Conservation (phyloP, 78 protist species). For the Trichosphaerium sp. region DNA sequence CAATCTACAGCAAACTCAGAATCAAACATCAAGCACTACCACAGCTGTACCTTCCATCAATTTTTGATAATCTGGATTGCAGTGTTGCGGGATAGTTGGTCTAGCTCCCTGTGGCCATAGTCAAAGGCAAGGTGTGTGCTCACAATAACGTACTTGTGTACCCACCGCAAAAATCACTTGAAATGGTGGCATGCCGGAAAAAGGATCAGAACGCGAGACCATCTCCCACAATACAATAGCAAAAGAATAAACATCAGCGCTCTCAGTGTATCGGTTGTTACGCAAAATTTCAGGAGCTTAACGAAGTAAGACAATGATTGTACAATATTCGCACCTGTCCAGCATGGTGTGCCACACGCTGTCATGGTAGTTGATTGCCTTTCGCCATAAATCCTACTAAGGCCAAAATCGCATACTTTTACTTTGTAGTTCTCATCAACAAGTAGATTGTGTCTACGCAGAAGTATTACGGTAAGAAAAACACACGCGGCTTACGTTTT, state of each 20-base stretch:
- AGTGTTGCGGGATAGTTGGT: conserved; percentile 29
- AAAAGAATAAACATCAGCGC: conserved; percentile 29
- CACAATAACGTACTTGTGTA: too few relatives aligned
- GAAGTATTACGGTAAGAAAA: conserved; percentile 35
- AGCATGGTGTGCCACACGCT: conserved; percentile 60
- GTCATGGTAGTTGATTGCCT: conserved; percentile 28
- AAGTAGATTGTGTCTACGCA: conserved; percentile 45
- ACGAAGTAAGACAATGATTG: too few relatives aligned
- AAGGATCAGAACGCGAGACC: conserved; percentile 45
- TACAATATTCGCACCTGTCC: too few relatives aligned
- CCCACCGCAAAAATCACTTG: conserved; percentile 56
- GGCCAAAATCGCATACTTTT: conserved; percentile 54
- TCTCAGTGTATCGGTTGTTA: conserved; percentile 40
- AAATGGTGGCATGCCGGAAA: conserved; percentile 45
- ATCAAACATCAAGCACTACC: too few relatives aligned
- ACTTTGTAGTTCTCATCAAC: conserved; percentile 54
- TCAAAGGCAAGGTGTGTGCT: too few relatives aligned
- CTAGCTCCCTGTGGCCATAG: conserved; percentile 41
- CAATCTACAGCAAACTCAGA: too few relatives aligned
- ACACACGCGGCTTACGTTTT: not conserved
- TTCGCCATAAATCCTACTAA: conserved; percentile 29
- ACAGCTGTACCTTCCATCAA: conserved; percentile 20
- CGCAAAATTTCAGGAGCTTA: conserved; percentile 53
- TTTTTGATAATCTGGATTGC: conserved; percentile 10
- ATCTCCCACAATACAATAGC: conserved; percentile 49